phyloP scores from a whole-genome alignment of 2,329 filamentous ascomycete genomes.

The Akanthomyces muscarius region DNA sequence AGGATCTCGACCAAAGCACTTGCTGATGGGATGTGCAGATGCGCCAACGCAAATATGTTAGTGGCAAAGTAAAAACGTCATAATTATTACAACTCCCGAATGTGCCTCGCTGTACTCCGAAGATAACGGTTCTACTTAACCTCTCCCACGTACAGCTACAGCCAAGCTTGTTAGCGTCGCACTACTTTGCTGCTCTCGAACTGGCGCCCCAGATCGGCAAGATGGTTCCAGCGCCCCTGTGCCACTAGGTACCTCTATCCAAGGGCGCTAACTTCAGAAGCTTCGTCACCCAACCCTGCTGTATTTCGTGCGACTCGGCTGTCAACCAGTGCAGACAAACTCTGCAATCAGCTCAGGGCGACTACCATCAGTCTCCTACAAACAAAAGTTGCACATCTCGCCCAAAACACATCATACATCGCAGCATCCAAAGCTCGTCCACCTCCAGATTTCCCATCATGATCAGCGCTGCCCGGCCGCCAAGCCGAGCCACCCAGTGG shows the following conservation, averaged over 20 bases:
- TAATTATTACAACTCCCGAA: too few relatives aligned
- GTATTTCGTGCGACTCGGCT: not conserved
- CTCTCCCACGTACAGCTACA: not conserved
- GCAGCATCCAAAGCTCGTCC: not conserved
- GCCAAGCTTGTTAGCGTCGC: not conserved
- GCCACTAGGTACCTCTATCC: not conserved
- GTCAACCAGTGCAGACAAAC: not conserved
- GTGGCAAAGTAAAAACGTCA: too few relatives aligned
- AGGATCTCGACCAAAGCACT: too few relatives aligned
- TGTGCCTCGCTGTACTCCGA: too few relatives aligned
- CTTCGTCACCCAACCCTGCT: not conserved
- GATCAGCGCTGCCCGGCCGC: not conserved
- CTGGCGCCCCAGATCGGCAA: not conserved
- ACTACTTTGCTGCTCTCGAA: not conserved
- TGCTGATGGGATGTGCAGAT: too few relatives aligned
- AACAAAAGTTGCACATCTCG: not conserved
- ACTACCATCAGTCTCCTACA: not conserved
- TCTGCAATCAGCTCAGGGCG: not conserved
- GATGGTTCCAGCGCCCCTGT: constrained; percentile 3
- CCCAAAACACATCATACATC: not conserved
- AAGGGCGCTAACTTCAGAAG: not conserved
- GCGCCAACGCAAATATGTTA: too few relatives aligned
- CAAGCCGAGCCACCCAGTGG: not conserved
- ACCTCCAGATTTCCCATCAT: not conserved
- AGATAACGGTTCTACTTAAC: too few relatives aligned